phyloP scores from a whole-genome alignment of 2,329 filamentous ascomycete genomes.

The Claviceps cyperi region DNA sequence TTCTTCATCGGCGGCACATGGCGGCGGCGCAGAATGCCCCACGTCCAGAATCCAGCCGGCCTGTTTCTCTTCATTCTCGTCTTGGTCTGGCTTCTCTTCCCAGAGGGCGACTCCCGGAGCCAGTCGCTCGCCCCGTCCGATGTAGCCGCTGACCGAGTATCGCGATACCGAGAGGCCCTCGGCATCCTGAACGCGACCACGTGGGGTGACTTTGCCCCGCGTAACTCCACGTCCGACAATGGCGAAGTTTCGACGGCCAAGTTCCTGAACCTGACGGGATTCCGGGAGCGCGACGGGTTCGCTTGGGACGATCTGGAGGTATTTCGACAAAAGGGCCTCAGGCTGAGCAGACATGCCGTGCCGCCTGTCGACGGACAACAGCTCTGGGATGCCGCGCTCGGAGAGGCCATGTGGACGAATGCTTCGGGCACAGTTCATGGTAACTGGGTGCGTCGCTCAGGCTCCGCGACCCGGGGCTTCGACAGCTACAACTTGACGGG shows the following conservation, averaged over 20 bases:
- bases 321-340: slow-evolving; percentile 50
- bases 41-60: slow-evolving; percentile 26
- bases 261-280: slow-evolving; percentile 62
- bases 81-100: slow-evolving; percentile 26
- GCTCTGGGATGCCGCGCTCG: slow-evolving; percentile 23
- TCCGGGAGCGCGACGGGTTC: slow-evolving; percentile 58
- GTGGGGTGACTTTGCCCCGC: slow-evolving; percentile 47
- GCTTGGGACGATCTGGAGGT: slow-evolving; percentile 59
- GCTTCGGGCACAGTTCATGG: slow-evolving; percentile 64
- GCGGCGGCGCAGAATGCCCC: slow-evolving; percentile 24
- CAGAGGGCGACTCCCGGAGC: slow-evolving; percentile 20
- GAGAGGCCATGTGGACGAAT: slow-evolving; percentile 54
- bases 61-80: slow-evolving; percentile 17
- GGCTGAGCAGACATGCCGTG: slow-evolving; percentile 42
- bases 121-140: slow-evolving; percentile 21
- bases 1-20: slow-evolving; percentile 4
- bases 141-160: slow-evolving; percentile 29
- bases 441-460: slow-evolving; percentile 52
- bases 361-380: slow-evolving; percentile 27
- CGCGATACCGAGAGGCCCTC: slow-evolving; percentile 37
- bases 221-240: slow-evolving; percentile 13
- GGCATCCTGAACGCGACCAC: slow-evolving; percentile 37
- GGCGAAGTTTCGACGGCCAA: slow-evolving; percentile 12
- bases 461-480: slow-evolving; percentile 30
- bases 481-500: slow-evolving; percentile 48